Percentiles rank a stretch among this genome's conserved stretches.
Conservation (phyloP, 768 basidiomycete species). For the Sutorius australiensis region DNA sequence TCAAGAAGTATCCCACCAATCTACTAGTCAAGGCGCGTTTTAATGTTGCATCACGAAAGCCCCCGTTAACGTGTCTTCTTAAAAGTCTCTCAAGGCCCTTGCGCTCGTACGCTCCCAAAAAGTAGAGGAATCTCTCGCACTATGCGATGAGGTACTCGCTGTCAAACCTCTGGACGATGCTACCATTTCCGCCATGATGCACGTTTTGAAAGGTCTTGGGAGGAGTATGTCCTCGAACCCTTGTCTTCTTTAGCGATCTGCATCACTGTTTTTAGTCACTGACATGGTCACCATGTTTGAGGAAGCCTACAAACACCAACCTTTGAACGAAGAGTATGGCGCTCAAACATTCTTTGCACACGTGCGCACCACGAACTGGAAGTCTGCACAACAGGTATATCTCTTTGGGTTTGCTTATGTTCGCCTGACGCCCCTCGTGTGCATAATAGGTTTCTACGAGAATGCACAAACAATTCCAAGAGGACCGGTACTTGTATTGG, state of each 20-base stretch:
- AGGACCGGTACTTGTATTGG: constrained; percentile 82
- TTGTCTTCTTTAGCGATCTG: background rate
- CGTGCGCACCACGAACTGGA: constrained; percentile 77
- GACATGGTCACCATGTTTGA: constrained; percentile 86
- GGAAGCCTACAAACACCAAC: constrained; percentile 78
- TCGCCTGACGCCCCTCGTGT: background rate
- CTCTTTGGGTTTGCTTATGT: background rate
- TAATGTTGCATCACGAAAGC: background rate
- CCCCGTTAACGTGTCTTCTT: constrained; percentile 11
- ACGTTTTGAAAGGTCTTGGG: constrained; percentile 75
- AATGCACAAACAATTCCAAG: constrained; percentile 81
- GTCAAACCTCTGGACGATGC: constrained; percentile 69
- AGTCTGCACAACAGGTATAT: constrained; percentile 74
- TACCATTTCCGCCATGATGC: constrained; percentile 77
- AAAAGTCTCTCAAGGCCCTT: constrained; percentile 76
- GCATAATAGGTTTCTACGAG: constrained; percentile 63
- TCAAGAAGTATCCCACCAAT: constrained; percentile 81
- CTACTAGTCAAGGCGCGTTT: constrained; percentile 59
- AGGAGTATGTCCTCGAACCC: constrained; percentile 41
- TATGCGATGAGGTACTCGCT: constrained; percentile 79
- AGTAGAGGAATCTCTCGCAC: constrained; percentile 72
- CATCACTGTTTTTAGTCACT: constrained; percentile 43
- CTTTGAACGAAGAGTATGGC: constrained; percentile 77
- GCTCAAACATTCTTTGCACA: constrained; percentile 85
- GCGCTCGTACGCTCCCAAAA: constrained; percentile 83